Percentiles rank a stretch among this genome's conserved stretches.
phyloP scores from a whole-genome alignment of 106 monocot genomes.

The Allium cepa region DNA sequence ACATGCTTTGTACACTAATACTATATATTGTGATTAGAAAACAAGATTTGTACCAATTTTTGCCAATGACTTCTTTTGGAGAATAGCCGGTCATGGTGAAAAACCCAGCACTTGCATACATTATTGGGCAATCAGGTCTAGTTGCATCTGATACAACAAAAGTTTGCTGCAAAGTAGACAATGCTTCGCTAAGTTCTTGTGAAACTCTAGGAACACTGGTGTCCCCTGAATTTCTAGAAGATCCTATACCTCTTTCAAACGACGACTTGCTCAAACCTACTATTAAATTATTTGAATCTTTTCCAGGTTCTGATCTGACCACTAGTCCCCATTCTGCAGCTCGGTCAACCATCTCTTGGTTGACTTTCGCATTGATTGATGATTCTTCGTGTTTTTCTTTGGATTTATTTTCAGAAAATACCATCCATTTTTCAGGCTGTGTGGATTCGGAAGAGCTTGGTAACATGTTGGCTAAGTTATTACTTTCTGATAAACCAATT shows the following conservation, averaged over 20 bases:
- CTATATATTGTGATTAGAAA: no score
- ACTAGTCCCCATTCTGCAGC: conserved; percentile 22
- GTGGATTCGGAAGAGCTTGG: conserved; percentile 4
- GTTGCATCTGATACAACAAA: conserved; percentile 97
- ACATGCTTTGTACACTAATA: no score
- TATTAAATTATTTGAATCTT: not conserved
- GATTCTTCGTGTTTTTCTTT: conserved; percentile 33
- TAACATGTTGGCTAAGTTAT: conserved; percentile 1
- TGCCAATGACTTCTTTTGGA: conserved; percentile 65
- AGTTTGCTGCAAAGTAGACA: conserved; percentile 76
- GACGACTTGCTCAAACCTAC: conserved; percentile 9
- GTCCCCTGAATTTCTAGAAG: conserved; percentile 23
- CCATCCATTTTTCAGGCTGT: conserved; percentile 53
- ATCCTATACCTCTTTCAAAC: conserved; percentile 12
- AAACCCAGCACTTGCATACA: conserved; percentile 88
- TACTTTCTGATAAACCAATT: not conserved
- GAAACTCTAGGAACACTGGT: conserved; percentile 46
- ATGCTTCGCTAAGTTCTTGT: conserved; percentile 76
- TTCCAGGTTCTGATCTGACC: conserved; percentile 17
- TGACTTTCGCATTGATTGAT: not conserved
- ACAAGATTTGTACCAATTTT: conserved; percentile 57
- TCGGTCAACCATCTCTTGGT: conserved; percentile 9
- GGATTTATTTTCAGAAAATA: conserved; percentile 14
- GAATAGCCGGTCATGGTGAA: conserved; percentile 92
- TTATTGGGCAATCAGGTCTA: conserved; percentile 78